Base-by-base conservation (phyloP, 805 yeast genomes). In the Wickerhamomyces kurtzmanii region DNA sequence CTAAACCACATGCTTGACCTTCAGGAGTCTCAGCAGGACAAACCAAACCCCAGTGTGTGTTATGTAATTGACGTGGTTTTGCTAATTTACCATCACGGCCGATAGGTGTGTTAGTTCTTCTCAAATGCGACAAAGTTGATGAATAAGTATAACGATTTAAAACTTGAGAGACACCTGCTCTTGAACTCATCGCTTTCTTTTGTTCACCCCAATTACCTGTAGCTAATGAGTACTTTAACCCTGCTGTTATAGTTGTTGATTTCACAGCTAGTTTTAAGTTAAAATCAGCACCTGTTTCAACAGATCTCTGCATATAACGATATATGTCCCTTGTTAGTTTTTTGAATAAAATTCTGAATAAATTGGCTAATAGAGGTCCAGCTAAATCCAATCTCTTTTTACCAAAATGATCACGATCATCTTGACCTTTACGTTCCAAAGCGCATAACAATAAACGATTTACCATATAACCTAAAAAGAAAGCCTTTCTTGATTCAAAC, bases 131-230 rank as follows among this genome's bases (percentile, higher is more conserved):
- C 49, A 91, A 66, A 3, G 99, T 91, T n/a, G 98, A 91, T 2
- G 97, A 85, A 57, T 91, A 91, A 5, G 99, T 91, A 61, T 91
- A 91, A 63, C 99, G 75, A 57, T 91, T 91, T 58, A 91, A 71
- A 41, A 91, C 98, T 66, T 91, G 98, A 16, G 97, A 89, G 26
- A 93, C 99, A 72, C 99, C 99, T 5, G 98, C 99, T 57, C 95
- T 79, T 12, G 96, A 78, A 36, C 91, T 77, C 98, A 91, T 91
- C 10, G 97, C 96, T 57, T 91, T 91, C 77, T 87, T 89, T 57
- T 91, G 99, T 59, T 91, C 99, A 65, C 99, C 98, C 99, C 99
- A 91, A 64, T 91, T 91, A 68, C 99, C 99, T 11, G 99, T 91
- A 30, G 99, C 99, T 49, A 91, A 68, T 22, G 98, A 91, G 59